Base-by-base conservation (phyloP, 331 rosid species). In the Pyracantha coccinea region DNA sequence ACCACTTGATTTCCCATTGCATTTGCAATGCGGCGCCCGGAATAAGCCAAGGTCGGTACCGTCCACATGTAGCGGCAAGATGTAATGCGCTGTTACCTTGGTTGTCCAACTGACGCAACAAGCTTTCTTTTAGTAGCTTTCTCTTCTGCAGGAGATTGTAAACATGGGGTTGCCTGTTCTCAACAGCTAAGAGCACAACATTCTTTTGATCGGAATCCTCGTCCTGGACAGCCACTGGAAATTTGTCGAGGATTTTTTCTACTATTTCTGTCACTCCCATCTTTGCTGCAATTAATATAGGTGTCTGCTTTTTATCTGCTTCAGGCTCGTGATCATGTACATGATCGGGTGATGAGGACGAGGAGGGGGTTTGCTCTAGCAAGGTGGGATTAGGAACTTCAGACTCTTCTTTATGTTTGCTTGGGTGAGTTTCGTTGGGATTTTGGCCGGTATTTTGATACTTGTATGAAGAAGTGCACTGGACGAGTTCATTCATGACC, bases 1-100 rank as follows among this genome's bases (percentile, higher is more conserved):
- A 86, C 86, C 90, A 86, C 29, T 79, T 86, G 60, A 83, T 74
- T 32, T 86, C 88, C 80, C 86, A 86, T 71, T 84, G 84, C 88
- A 86, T 84, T 79, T 87, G 88, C 79, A 83, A 28, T 57, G 90
- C 83, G 6, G 78, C 67, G 1, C 86, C 85, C 12, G 86, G 78
- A 3, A 82, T 75, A 14, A 38, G 69, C 85, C 91, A 84, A 25
- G 75, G 78, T 25, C 67, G 75, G 60, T 77, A 70, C 2, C 2
- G 14, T 29, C 41, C 2, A 10, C 60, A 59, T 35, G 58, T 64
- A 23, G 91, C 87, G 1, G 91, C 85, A 4, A 80, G 81, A 50
- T 87, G 91, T 28, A 87, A 67, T 1, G 84, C 78, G 14, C 82
- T 87, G 44, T 87, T 87, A 4, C 72, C 84, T 23, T 75, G 35